Percentiles rank a stretch among this genome's conserved stretches.
phyloP scores from a whole-genome alignment of 2,329 filamentous ascomycete species.

The Microdochium trichocladiopsis region DNA sequence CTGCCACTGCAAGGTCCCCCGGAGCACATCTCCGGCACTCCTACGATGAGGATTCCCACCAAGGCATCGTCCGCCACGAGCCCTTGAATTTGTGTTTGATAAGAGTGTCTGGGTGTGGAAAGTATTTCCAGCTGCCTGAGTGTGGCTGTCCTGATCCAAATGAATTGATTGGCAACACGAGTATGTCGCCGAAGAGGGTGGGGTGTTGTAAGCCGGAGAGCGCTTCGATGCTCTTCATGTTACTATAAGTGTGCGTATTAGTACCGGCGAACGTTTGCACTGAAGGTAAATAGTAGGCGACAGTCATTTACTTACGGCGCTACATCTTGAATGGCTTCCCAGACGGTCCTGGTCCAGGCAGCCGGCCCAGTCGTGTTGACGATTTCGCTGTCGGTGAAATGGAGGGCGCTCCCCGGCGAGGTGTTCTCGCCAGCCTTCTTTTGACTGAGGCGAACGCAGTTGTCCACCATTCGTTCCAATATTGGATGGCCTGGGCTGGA shows the following conservation, averaged over 20 bases:
- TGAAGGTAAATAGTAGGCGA: no score
- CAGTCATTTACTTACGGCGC: neutral
- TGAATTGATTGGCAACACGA: slow-evolving; percentile 2
- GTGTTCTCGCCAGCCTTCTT: neutral
- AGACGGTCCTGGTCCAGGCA: slow-evolving; percentile 4
- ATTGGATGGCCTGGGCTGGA: slow-evolving; percentile 3
- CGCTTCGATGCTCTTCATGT: neutral
- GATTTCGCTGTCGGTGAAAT: slow-evolving; percentile 2
- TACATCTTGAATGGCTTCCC: neutral
- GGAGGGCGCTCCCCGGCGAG: neutral
- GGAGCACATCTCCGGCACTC: neutral
- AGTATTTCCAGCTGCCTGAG: slow-evolving; percentile 1
- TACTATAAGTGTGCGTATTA: neutral
- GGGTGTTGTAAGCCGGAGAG: slow-evolving; percentile 1
- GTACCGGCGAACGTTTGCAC: neutral
- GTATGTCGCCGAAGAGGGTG: slow-evolving; percentile 2
- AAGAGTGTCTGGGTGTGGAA: neutral
- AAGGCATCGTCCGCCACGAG: slow-evolving; percentile 6
- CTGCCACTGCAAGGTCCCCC: neutral
- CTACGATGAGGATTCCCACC: neutral
- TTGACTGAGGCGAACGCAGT: neutral
- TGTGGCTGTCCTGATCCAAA: slow-evolving; percentile 3
- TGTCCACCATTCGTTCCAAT: slow-evolving; percentile 1
- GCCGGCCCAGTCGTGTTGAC: slow-evolving; percentile 4
- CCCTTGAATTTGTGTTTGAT: slow-evolving; percentile 2